These are phyloP conservation scores for Pleurotus cornucopiae DNA, from an alignment of 768 basidiomycete genomes.

Conservation along the genomic window DNA sequence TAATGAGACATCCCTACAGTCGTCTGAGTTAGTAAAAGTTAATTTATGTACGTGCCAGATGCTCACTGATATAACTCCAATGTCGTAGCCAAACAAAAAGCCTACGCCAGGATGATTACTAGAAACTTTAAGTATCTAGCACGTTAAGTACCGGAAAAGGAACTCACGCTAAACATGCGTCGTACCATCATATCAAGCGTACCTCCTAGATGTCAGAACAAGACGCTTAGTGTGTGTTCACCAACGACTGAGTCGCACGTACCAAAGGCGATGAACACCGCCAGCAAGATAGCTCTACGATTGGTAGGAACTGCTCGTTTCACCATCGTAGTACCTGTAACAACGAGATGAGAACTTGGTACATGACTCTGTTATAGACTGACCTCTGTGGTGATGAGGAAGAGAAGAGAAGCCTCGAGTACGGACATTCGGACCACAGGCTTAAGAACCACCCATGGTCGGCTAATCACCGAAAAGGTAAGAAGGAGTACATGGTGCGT, in stretches of 20 bases:
- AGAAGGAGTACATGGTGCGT: not conserved
- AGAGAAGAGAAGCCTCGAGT: slow-evolving; percentile 11
- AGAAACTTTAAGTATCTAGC: too few relatives aligned
- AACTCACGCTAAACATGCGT: too few relatives aligned
- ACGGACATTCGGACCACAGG: not conserved
- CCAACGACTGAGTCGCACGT: slow-evolving; percentile 17
- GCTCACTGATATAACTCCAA: slow-evolving; percentile 69
- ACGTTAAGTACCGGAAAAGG: too few relatives aligned
- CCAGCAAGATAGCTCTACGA: slow-evolving; percentile 57
- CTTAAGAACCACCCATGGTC: not conserved
- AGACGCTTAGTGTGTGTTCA: slow-evolving; percentile 38
- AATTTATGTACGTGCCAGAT: not conserved
- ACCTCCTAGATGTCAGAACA: slow-evolving; percentile 30
- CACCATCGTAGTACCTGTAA: slow-evolving; percentile 17
- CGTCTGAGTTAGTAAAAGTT: not conserved
- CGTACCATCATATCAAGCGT: too few relatives aligned
- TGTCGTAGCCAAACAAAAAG: slow-evolving; percentile 72
- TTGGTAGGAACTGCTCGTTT: slow-evolving; percentile 52
- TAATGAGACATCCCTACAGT: slow-evolving; percentile 63
- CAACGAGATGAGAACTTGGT: not conserved
- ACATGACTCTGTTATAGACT: not conserved
- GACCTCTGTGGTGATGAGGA: slow-evolving; percentile 7
- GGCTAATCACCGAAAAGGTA: not conserved
- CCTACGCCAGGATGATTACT: slow-evolving; percentile 26
- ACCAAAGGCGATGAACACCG: slow-evolving; percentile 74